Evolutionary conservation across 257 asterid genomes (phyloP).

Genomic region (Rubia yunnanensis): DNA sequence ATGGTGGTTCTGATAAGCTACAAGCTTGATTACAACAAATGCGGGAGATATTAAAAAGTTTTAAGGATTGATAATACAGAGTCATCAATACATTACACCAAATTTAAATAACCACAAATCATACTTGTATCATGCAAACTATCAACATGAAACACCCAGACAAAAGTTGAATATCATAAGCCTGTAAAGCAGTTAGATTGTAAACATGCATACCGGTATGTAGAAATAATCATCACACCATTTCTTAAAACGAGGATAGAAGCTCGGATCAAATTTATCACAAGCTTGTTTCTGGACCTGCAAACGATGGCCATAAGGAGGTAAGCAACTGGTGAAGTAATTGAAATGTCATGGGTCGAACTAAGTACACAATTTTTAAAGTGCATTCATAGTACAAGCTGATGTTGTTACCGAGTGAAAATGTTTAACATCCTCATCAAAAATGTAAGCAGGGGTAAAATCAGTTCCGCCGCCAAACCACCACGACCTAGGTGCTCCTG

Average conservation of each 20-base stretch:
- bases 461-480: conserved; percentile 99
- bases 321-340: neutral
- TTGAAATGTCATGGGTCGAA: neutral
- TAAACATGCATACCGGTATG: conserved; percentile 49
- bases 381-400: neutral
- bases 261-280: conserved; percentile 75
- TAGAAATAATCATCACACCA: conserved; percentile 99
- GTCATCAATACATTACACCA: neutral
- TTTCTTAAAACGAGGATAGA: conserved; percentile 95
- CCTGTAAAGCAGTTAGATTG: neutral
- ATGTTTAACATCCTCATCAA: conserved; percentile 93
- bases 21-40: neutral
- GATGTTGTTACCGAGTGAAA: conserved; percentile 67
- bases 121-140: neutral
- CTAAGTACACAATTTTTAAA: neutral
- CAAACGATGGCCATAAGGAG: conserved; percentile 17
- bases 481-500: conserved; percentile 95
- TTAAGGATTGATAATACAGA: neutral
- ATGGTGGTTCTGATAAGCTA: neutral
- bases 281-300: conserved; percentile 87
- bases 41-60: neutral
- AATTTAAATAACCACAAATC: neutral
- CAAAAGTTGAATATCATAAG: neutral
- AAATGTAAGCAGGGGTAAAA: conserved; percentile 92
- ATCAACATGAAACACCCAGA: neutral